A percentile compares a stretch with the other conserved stretches of the same genome.
Evolutionary conservation across 73 alveolate species (phyloP).

Genomic region (Tetrahymena malaccensis): DNA sequence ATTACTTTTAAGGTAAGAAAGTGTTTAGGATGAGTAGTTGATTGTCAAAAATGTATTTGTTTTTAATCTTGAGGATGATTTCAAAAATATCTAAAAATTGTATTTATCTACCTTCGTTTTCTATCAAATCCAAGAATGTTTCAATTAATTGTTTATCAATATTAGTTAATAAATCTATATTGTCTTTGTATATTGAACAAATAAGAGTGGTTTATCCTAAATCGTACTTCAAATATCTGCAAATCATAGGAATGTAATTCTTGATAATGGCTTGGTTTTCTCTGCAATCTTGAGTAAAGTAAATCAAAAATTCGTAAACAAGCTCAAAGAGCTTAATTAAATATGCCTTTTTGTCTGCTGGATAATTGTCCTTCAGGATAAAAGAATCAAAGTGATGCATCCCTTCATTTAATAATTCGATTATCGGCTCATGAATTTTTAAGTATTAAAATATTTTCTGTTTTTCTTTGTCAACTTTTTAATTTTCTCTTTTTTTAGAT

Average conservation of each 20-base stretch:
- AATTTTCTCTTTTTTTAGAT: neutral
- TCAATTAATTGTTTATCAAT: constrained; percentile 3
- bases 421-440: constrained; percentile 1
- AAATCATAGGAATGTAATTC: neutral
- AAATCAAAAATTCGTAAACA: constrained; percentile 3
- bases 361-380: constrained; percentile 1
- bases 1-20: neutral
- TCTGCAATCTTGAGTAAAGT: neutral
- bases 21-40: constrained; percentile 11
- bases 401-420: constrained; percentile 2
- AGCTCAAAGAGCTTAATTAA: constrained; percentile 7
- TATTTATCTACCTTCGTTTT: constrained; percentile 27
- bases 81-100: constrained; percentile 15
- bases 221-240: constrained; percentile 1
- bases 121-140: constrained; percentile 1
- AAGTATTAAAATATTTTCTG: constrained; percentile 17
- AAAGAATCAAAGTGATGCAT: constrained; percentile 3
- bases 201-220: constrained; percentile 21
- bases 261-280: constrained; percentile 8
- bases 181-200: constrained; percentile 12
- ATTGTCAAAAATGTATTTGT: constrained; percentile 22
- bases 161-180: neutral
- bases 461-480: constrained; percentile 19
- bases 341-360: neutral
- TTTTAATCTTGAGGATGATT: neutral